Base-by-base conservation (phyloP, 495 filamentous ascomycete genomes). In the Penicillium simplicissimum region DNA sequence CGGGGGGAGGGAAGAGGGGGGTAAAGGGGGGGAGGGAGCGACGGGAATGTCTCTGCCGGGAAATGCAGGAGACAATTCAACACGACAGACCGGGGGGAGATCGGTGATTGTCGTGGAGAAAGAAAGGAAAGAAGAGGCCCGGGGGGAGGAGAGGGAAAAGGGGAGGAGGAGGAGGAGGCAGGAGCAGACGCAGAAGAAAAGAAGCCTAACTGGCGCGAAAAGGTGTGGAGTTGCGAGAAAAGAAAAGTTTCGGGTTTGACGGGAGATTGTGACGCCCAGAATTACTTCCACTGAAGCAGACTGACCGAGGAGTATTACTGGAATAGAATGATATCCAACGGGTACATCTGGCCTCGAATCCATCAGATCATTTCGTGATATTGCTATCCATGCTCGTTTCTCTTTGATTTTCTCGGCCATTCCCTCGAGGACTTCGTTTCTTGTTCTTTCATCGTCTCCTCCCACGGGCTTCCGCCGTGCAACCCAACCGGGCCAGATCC, bases 221-320 rank as follows among this genome's bases (percentile, higher is more conserved):
- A 52, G 28, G 28, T 52, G 71, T 75, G 71, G 69, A 74, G 68
- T 68, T 73, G 69, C 60, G 64, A 73, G 68, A 75, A 75, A 72
- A 73, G 69, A 72, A 76, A 75, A 71, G 67, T 69, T 68, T 71
- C 67, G 67, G 69, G 64, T 54, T 68, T 68, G 65, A 67, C 68
- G 61, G 71, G 66, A 28, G 60, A 63, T 33, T 21, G 21, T 17
- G 7, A 51, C 48, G n/a, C 19, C 23, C 17, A 11, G 17, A 49
- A 25, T 23, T 6, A 49, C 47, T 49, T 4, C 35, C 40, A 36
- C 11, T 15, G 5, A 38, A n/a, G 36, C 15, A 38, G 14, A 40
- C 28, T 31, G 28, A 31, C 28, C 28, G 4, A 31, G 28, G 4
- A 31, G 6, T 31, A 31, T 7, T 31, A 31, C 3, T 31, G 6